Evolutionary conservation across 2,329 filamentous ascomycete genomes (phyloP), one percentile per base, ranked within the genome.

Genomic region (Colletotrichum lindemuthianum): DNA sequence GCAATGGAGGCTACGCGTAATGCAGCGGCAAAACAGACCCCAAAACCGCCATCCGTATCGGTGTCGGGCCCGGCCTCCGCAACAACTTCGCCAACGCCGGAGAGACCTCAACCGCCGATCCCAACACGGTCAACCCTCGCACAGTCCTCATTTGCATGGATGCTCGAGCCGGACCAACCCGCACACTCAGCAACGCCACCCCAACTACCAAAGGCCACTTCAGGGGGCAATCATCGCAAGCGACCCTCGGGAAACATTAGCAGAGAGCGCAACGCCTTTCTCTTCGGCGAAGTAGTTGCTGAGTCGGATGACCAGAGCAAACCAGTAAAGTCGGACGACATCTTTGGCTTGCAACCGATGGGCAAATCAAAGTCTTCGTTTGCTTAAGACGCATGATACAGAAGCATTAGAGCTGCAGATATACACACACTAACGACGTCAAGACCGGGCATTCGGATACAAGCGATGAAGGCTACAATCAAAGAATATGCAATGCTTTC

Each of bases 141-240:
- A 1, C 90, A 92, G 69, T 92, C 91, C 8, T 90, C 89, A 4
- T 93, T 92, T 74, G 89, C 90, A 1, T 93, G 90, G 89, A 93
- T 93, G 90, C 81, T 93, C 2, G 88, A 89, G 68, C 85, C 84
- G 3, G 83, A 85, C 68, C 72, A 79, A 58, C 74, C 78, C 51
- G 10, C 69, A 65, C 44, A 68, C 71, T 53, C 76, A 16, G 76
- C 77, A 6, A 72, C 76, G 4, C 67, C 75, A 7, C 55, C 70
- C 11, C 71, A 72, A 39, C 51, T 67, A 15, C 68, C 71, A 10
- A 67, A 70, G n/a, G 66, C 49, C 60, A 63, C 64, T 60, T 61
- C 73, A 58, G 58, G 44, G 65, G 57, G 50, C 61, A 40, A 71
- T 8, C 63, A 83, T 64, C 78, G 76, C 67, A 83, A 82, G 70